Evolutionary conservation across 2,329 filamentous ascomycete genomes (phyloP).

Genomic region (Diaporthe ampelina): DNA sequence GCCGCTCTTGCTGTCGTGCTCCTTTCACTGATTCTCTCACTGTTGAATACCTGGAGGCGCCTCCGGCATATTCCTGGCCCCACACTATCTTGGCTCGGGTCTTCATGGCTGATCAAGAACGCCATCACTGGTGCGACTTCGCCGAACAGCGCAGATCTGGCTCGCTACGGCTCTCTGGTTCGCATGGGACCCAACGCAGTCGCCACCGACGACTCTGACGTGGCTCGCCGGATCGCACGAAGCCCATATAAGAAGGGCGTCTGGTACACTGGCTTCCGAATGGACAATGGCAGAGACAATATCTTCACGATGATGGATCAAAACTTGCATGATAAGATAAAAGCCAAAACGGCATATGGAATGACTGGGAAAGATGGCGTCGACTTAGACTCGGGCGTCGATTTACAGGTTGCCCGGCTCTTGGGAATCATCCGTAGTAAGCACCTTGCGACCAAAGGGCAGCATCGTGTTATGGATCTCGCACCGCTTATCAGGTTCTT

Average conservation of each 20-base stretch:
- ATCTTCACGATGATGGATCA: not conserved
- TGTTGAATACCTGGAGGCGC: not conserved
- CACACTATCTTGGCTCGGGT: not conserved
- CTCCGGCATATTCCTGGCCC: conserved; percentile 8
- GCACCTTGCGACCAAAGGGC: not conserved
- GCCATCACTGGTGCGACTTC: conserved; percentile 4
- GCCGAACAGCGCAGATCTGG: not conserved
- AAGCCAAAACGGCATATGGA: not conserved
- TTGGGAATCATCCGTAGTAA: not conserved
- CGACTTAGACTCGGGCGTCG: not conserved
- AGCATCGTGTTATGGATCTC: not conserved
- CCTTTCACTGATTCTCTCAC: not conserved
- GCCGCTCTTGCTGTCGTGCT: not conserved
- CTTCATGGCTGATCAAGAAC: not conserved
- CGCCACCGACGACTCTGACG: not conserved
- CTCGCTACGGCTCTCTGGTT: conserved; percentile 5
- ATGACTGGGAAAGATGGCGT: conserved; percentile 9
- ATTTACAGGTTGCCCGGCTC: not conserved
- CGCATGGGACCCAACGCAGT: not conserved
- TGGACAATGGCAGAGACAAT: not conserved
- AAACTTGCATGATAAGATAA: not conserved
- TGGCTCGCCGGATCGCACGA: not conserved
- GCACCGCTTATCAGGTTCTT: not conserved
- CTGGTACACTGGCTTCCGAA: not conserved
- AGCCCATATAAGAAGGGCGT: not conserved